A percentile compares a stretch with the other conserved stretches of the same genome.
Conservation (phyloP, 768 basidiomycete genomes). For the Trametes maxima region DNA sequence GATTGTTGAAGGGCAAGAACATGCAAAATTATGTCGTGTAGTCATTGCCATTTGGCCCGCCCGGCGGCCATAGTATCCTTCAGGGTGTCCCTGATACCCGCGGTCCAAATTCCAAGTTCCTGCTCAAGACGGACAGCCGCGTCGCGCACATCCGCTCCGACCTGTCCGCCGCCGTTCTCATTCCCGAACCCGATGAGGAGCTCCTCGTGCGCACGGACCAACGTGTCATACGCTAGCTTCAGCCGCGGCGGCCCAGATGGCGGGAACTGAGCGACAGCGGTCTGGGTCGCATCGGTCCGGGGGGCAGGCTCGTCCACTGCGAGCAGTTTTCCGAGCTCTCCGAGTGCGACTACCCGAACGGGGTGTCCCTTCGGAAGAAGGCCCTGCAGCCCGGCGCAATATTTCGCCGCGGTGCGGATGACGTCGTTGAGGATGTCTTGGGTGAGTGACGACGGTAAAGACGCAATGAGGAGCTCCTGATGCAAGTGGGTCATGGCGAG, state of each 20-base stretch:
- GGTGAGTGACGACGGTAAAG: constrained; percentile 43
- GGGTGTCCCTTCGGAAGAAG: constrained; percentile 73
- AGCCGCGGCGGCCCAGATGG: constrained; percentile 69
- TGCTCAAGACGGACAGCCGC: constrained; percentile 63
- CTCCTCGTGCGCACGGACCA: constrained; percentile 62
- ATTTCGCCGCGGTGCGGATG: constrained; percentile 57
- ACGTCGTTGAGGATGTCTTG: constrained; percentile 64
- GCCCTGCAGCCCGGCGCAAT: constrained; percentile 52
- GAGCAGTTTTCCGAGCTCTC: constrained; percentile 81
- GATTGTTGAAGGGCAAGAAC: no score
- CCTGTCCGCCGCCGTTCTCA: constrained; percentile 68
- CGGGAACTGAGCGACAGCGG: constrained; percentile 46
- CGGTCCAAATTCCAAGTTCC: constrained; percentile 72
- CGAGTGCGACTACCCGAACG: constrained; percentile 68
- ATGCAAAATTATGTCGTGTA: no score
- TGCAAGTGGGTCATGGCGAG: constrained; percentile 74
- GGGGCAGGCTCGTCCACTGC: constrained; percentile 74
- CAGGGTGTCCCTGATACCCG: constrained; percentile 58
- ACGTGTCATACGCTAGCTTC: constrained; percentile 62
- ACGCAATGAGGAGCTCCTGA: constrained; percentile 62
- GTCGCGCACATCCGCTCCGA: constrained; percentile 65
- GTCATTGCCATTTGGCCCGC: background rate
- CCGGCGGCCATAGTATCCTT: constrained; percentile 39
- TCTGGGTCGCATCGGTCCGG: constrained; percentile 21
- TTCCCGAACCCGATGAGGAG: constrained; percentile 72